Evolutionary conservation across 805 yeast genomes (phyloP), one percentile per base, ranked within the genome.

Genomic region (Candida nemodendra): DNA sequence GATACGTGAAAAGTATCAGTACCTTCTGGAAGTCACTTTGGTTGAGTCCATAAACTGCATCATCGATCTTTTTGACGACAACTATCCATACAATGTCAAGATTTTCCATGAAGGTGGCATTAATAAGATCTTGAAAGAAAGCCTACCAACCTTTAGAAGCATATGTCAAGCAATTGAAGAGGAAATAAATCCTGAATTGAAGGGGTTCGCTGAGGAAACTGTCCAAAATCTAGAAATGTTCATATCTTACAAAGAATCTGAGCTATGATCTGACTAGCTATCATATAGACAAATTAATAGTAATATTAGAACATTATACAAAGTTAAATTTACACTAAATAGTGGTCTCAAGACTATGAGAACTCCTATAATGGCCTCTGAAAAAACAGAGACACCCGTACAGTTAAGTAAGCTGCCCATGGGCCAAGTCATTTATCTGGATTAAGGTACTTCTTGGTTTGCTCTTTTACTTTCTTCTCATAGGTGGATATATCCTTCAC

Each of bases 11-110:
- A 50, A 50, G 27, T 48, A 44, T 26, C 44, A 47, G 4, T 53
- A 50, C 23, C 25, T 46, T 11, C 36, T 61, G 16, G 66, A 64
- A 40, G 42, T 39, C 21, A 45, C 54, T 5, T 34, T 78, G 4
- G 59, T 79, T 27, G 91, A 83, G 44, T 64, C 81, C 18, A 59
- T 86, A 16, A 82, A 86, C 51, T 66, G 76, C 2, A 53, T 89
- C 5, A 87, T 78, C 60, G 96, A 88, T 42, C 68, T 89, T 5
- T 93, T 83, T 62, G 84, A 84, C 11, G 98, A 93, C 62, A 73
- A 73, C 25, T 83, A 70, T 50, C 72, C 68, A 12, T 89, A 88
- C 53, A 95, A 88, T 56, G 64, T 60, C 18, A 76, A 78, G 3
- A 74, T 85, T 1, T 91, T 82, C 59, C 84, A 82, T 18, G 57